These are phyloP conservation scores for Heritiera fomes DNA, from an alignment of 345 rosid genomes.

Conservation along the genomic window DNA sequence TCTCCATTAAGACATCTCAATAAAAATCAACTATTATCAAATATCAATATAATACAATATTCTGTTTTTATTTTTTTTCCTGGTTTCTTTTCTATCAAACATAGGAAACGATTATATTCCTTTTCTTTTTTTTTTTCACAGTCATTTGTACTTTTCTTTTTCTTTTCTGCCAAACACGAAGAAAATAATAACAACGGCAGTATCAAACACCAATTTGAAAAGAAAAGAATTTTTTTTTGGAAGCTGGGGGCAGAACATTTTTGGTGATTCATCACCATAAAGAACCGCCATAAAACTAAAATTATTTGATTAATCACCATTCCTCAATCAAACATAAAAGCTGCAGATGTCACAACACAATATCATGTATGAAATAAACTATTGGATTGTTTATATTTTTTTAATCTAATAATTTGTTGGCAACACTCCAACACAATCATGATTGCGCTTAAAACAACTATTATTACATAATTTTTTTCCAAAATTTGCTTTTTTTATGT, in stretches of 20 bases:
- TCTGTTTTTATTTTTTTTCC: no score
- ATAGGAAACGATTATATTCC: background rate
- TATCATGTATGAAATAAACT: background rate
- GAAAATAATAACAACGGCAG: no score
- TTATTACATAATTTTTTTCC: background rate
- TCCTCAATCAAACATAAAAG: background rate
- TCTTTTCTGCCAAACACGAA: background rate
- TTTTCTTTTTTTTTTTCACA: background rate
- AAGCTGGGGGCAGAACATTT: background rate
- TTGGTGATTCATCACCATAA: background rate
- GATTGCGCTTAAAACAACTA: background rate
- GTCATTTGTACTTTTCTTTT: background rate
- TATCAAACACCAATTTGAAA: background rate
- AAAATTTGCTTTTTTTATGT: no score
- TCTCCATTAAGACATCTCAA: no score
- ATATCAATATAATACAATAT: no score
- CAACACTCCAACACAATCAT: background rate
- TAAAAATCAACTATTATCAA: no score
- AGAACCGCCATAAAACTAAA: background rate
- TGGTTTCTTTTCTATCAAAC: background rate
- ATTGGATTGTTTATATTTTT: background rate
- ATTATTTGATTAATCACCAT: background rate
- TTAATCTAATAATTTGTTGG: background rate
- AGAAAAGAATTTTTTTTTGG: background rate
- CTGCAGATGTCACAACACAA: background rate